Evolutionary conservation across 352 stramenopile species (phyloP).

Genomic region (Sclerospora graminicola): DNA sequence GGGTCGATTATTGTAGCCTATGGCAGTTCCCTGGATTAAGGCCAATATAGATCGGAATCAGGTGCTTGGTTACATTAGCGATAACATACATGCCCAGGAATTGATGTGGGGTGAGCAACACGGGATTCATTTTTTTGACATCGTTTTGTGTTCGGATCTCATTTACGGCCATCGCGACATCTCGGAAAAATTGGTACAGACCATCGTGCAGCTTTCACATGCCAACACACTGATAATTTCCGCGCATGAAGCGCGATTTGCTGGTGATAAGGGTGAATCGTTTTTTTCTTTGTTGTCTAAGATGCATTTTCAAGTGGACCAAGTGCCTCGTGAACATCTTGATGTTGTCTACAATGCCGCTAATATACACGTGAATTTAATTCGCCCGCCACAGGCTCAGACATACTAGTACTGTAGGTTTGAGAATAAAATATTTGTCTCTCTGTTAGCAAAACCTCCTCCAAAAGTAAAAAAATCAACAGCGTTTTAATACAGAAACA

Average conservation of each 20-base stretch:
- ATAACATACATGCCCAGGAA: constrained; percentile 9
- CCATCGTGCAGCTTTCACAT: constrained; percentile 28
- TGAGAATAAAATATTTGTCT: too few relatives aligned
- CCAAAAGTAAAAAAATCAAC: too few relatives aligned
- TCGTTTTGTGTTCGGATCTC: constrained; percentile 48
- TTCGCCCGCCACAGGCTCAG: constrained; percentile 15
- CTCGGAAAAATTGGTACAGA: constrained; percentile 30
- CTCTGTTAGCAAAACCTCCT: too few relatives aligned
- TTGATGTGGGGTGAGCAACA: constrained; percentile 38
- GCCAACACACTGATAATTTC: constrained; percentile 29
- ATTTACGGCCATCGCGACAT: constrained; percentile 41
- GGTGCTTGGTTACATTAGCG: constrained; percentile 12
- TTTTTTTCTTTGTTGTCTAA: constrained; percentile 28
- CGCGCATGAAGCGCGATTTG: constrained; percentile 42
- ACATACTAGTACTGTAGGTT: too few relatives aligned
- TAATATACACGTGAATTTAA: constrained; percentile 39
- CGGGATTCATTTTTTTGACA: constrained; percentile 29
- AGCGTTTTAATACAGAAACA: too few relatives aligned
- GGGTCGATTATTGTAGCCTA: constrained; percentile 10
- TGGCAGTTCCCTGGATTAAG: constrained; percentile 41
- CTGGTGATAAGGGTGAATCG: constrained; percentile 36
- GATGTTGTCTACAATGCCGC: constrained; percentile 30
- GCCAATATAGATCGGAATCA: constrained; percentile 38
- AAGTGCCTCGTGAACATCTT: constrained; percentile 23
- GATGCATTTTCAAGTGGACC: constrained; percentile 20